Conservation (phyloP, 2,329 filamentous ascomycete genomes). For the Hypomyces rosellus region DNA sequence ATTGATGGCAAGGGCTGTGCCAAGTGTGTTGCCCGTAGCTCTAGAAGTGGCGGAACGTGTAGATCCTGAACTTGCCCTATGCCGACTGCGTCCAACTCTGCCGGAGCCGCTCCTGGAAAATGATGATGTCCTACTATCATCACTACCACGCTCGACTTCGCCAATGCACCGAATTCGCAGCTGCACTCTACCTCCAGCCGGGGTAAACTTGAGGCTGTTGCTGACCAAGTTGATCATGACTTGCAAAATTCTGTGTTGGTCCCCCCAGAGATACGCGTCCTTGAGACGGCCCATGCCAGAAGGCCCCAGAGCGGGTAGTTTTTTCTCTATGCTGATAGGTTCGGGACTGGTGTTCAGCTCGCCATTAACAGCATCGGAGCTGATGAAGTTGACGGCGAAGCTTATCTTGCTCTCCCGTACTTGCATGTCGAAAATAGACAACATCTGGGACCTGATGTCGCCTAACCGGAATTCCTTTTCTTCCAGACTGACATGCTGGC, state of each 20-base stretch:
- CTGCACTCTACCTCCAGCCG: constrained; percentile 65
- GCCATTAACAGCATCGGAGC: constrained; percentile 16
- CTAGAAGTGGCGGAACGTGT: constrained; percentile 46
- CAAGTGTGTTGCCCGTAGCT: constrained; percentile 24
- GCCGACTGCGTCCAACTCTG: constrained; percentile 34
- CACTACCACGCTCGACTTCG: constrained; percentile 41
- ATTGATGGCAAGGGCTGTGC: constrained; percentile 56
- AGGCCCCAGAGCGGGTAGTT: constrained; percentile 55
- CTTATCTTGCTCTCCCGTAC: constrained; percentile 72
- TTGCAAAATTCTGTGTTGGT: constrained; percentile 83
- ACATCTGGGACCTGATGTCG: constrained; percentile 76
- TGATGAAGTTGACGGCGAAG: constrained; percentile 65
- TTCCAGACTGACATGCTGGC: constrained; percentile 73
- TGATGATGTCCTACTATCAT: constrained; percentile 48
- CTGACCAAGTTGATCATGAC: constrained; percentile 91
- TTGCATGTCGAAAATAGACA: constrained; percentile 86
- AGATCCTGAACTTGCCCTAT: constrained; percentile 43
- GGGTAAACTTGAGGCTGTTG: constrained; percentile 89
- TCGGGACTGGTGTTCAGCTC: constrained; percentile 27
- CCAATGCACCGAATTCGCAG: constrained; percentile 69
- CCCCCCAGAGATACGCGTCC: constrained; percentile 88
- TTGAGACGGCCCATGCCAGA: constrained; percentile 62
- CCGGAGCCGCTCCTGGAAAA: constrained; percentile 39
- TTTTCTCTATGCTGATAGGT: constrained; percentile 26
- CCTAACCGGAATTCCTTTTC: constrained; percentile 78